Conservation (phyloP, 2,329 filamentous ascomycete genomes). For the Epichloe coenophiala region DNA sequence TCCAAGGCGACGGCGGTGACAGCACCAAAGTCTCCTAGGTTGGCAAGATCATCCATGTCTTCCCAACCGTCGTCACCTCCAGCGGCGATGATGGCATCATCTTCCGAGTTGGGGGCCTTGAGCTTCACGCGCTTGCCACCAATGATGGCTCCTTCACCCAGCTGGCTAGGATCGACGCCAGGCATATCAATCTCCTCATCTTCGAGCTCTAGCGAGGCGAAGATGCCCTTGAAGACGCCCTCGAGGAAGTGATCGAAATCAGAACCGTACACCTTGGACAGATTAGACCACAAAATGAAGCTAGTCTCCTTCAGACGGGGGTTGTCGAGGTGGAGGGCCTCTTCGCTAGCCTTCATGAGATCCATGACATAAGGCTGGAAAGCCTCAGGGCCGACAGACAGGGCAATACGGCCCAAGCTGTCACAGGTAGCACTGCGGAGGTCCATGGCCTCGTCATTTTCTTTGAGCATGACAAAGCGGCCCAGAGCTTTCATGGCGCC, state of each 20-base stretch:
- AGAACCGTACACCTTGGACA: slow-evolving; percentile 86
- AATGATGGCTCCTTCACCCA: slow-evolving; percentile 63
- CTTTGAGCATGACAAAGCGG: slow-evolving; percentile 72
- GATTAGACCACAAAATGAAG: slow-evolving; percentile 90
- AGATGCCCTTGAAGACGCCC: slow-evolving; percentile 66
- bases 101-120: slow-evolving; percentile 38
- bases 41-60: slow-evolving; percentile 63
- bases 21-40: slow-evolving; percentile 71
- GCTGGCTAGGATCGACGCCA: slow-evolving; percentile 37
- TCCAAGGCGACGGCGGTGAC: slow-evolving; percentile 85
- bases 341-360: slow-evolving; percentile 84
- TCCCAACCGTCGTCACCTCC: slow-evolving; percentile 43
- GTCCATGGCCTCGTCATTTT: slow-evolving; percentile 78
- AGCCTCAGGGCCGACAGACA: slow-evolving; percentile 69
- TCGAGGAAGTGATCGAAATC: slow-evolving; percentile 67
- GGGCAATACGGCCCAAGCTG: slow-evolving; percentile 83
- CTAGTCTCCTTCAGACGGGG: slow-evolving; percentile 87
- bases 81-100: slow-evolving; percentile 41
- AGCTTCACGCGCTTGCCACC: slow-evolving; percentile 79
- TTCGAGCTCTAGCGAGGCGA: slow-evolving; percentile 74
- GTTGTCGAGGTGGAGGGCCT: slow-evolving; percentile 78
- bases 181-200: slow-evolving; percentile 78
- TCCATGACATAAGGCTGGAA: slow-evolving; percentile 88
- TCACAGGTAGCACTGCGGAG: slow-evolving; percentile 84
- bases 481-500: slow-evolving; percentile 83